Base-by-base conservation (phyloP, 768 basidiomycete genomes). In the Leccinum aurantiacum region DNA sequence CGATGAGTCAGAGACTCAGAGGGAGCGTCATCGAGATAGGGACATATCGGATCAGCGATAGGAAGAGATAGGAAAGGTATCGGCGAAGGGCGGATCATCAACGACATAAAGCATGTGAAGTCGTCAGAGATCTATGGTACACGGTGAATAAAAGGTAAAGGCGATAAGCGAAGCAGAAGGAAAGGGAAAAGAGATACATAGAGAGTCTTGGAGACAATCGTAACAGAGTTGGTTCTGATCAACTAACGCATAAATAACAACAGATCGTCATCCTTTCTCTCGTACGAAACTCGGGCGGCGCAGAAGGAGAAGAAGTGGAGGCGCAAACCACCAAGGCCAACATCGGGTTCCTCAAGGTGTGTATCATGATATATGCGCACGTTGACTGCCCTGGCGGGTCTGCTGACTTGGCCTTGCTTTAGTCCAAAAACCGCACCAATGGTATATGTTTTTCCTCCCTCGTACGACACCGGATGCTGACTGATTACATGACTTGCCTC, bases 281-380 rank as follows among this genome's bases (percentile, higher is more conserved):
- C 13, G 90, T 92, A 11, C 77, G 90, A 47, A 91, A 91, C 66
- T 79, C 83, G 0, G 89, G 89, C 8, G 77, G 78, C 2, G 72
- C 74, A 9, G 75, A 75, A 13, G 76, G 78, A 31, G 71, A 74
- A 3, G 64, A 74, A 3, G 64, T 66, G 2, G 74, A 72, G 13
- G 38, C 52, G 41, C 61, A 53, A 35, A 57, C 54, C 0, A 53
- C 61, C 4, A 74, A 33, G 70, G 79, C 27, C 63, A 73, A 69
- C 53, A 90, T 92, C 55, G 91, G 90, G 1, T 93, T 92, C 69
- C 75, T 93, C 54, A 89, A 84, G 78, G 90, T 41, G 8, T 41
- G 38, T 41, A 9, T 38, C 15, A 38, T 38, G 37, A 17, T 87
- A 56, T 68, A 55, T 41, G 38, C 13, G 10, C n/a, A 14, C 15